A percentile compares a stretch with the other conserved stretches of the same genome.
These are phyloP conservation scores for Cercospora sp. DNA, from an alignment of 2,329 filamentous ascomycete genomes.

Conservation along the genomic window DNA sequence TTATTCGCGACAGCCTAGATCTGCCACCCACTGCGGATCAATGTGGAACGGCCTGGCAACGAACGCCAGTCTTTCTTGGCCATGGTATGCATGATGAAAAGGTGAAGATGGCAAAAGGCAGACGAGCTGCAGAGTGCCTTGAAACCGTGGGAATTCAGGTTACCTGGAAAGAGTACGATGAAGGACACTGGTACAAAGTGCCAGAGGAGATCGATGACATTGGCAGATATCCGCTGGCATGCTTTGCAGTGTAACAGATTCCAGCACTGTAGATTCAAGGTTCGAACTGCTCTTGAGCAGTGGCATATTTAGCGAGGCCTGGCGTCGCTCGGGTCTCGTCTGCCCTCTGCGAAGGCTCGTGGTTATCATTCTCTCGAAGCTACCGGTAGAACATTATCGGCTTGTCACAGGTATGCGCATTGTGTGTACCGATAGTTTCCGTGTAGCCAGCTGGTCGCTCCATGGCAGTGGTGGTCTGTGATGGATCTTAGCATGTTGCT, in stretches of 20 bases:
- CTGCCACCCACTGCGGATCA: background rate
- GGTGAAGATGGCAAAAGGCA: background rate
- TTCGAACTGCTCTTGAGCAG: background rate
- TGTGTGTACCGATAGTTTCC: too few species aligned
- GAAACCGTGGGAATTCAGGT: background rate
- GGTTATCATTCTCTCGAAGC: too few species aligned
- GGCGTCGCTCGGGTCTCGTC: too few species aligned
- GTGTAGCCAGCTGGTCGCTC: too few species aligned
- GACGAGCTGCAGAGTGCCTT: background rate
- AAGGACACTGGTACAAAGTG: background rate
- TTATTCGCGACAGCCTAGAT: constrained; percentile 16
- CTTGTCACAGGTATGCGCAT: too few species aligned
- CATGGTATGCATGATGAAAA: background rate
- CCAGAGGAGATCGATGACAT: background rate
- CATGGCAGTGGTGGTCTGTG: too few species aligned
- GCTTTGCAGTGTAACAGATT: background rate
- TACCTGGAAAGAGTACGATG: background rate
- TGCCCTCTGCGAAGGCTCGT: too few species aligned
- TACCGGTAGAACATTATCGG: too few species aligned
- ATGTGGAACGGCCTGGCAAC: background rate
- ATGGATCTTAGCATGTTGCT: too few species aligned
- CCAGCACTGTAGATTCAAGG: too few species aligned
- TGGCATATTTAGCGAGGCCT: background rate
- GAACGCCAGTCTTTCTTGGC: background rate
- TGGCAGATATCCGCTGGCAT: background rate